Percentiles rank a stretch among this genome's conserved stretches.
Conservation (phyloP, 352 stramenopile species). For the Nannochloropsis limnetica region DNA sequence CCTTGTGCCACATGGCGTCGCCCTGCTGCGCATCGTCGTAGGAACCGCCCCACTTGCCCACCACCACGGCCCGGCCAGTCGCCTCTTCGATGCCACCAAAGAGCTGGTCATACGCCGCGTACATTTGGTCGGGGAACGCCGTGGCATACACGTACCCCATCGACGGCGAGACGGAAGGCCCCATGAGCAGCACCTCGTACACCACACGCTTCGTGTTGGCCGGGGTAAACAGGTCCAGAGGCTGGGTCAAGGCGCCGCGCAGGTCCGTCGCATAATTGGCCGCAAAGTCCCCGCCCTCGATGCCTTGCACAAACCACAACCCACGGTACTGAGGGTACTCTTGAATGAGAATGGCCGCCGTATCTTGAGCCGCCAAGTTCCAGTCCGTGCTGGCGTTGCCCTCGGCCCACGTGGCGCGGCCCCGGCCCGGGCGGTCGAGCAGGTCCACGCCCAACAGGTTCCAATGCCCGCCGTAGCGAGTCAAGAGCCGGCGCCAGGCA, state of each 20-base stretch:
- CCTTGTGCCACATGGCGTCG: conserved; percentile 13
- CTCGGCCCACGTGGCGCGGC: neutral
- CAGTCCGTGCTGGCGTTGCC: neutral
- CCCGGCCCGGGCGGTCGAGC: conserved; percentile 11
- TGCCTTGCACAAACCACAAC: conserved; percentile 12
- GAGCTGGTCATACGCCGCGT: conserved; percentile 6
- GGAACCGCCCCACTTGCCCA: conserved; percentile 32
- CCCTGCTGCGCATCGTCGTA: neutral
- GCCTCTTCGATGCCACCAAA: conserved; percentile 16
- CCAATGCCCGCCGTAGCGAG: neutral
- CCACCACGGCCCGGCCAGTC: conserved; percentile 13
- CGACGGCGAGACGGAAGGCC: neutral
- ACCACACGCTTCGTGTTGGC: neutral
- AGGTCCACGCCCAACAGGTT: conserved; percentile 18
- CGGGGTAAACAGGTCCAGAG: neutral
- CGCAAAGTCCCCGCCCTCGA: neutral
- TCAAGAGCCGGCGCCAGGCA: conserved; percentile 12
- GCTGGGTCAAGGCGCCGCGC: neutral
- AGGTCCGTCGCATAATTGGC: conserved; percentile 24
- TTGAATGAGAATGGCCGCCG: neutral
- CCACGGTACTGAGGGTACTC: conserved; percentile 13
- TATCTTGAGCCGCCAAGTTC: conserved; percentile 22
- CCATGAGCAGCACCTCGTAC: conserved; percentile 18
- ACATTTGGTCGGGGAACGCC: conserved; percentile 7
- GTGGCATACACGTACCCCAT: neutral